Percentiles rank a stretch among this genome's conserved stretches.
phyloP scores from a whole-genome alignment of 805 yeast genomes.

The Cyberlindnera xishuangbannaensis region DNA sequence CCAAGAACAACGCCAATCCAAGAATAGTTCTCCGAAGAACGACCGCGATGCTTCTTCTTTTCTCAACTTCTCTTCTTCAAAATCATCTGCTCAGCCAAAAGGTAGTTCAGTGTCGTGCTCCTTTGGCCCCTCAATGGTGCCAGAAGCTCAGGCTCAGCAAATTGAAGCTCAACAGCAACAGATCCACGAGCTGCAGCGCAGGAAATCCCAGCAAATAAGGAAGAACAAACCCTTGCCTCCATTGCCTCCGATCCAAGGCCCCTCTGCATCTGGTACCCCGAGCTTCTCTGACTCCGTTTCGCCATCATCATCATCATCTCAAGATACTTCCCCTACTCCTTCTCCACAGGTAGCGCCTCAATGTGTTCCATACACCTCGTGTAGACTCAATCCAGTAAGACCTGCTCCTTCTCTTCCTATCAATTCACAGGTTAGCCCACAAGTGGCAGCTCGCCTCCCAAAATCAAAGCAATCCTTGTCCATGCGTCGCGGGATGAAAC shows the following conservation, averaged over 20 bases:
- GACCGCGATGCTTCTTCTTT: constrained; percentile 24
- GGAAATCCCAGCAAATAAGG: constrained; percentile 13
- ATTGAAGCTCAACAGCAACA: constrained; percentile 21
- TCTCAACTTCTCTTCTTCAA: not conserved
- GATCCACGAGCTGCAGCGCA: constrained; percentile 19
- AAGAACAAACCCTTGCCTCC: constrained; percentile 38
- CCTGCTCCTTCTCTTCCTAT: constrained; percentile 27
- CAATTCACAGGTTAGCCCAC: constrained; percentile 61
- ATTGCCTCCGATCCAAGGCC: constrained; percentile 25
- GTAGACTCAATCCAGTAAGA: constrained; percentile 22
- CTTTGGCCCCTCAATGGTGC: too few relatives aligned
- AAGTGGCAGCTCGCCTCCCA: constrained; percentile 76
- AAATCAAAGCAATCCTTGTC: constrained; percentile 71
- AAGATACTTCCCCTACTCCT: too few relatives aligned
- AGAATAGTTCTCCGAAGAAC: constrained; percentile 8
- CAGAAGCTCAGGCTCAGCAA: constrained; percentile 5
- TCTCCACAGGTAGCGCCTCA: constrained; percentile 1
- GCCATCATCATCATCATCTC: too few relatives aligned
- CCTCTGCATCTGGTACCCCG: too few relatives aligned
- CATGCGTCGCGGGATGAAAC: constrained; percentile 77
- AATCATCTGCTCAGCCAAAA: constrained; percentile 2
- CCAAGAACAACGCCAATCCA: constrained; percentile 65
- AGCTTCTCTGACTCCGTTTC: too few relatives aligned
- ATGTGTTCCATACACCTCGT: constrained; percentile 3
- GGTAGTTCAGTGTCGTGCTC: too few relatives aligned